phyloP scores from a whole-genome alignment of 768 basidiomycete species.

The Collybia sp. region DNA sequence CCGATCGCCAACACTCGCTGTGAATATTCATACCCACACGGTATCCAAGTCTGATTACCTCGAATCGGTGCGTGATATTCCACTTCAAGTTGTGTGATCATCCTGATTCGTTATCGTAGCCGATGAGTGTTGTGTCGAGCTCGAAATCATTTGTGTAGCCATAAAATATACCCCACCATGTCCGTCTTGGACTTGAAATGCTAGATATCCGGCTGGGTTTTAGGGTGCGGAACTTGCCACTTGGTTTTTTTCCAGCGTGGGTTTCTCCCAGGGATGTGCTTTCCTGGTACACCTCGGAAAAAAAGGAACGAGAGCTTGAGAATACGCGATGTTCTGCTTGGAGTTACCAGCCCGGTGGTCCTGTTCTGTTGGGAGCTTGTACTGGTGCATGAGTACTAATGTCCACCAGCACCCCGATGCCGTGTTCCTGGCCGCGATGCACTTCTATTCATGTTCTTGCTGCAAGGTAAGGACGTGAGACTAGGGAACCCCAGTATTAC shows the following conservation, averaged over 20 bases:
- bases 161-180: background rate
- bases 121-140: background rate
- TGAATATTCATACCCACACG: slow-evolving; percentile 29
- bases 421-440: too few relatives aligned
- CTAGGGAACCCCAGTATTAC: too few relatives aligned
- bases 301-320: too few relatives aligned
- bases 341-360: background rate
- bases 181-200: background rate
- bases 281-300: too few relatives aligned
- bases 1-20: slow-evolving; percentile 1
- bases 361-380: background rate
- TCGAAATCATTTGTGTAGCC: background rate
- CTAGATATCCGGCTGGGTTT: background rate
- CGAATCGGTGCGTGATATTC: slow-evolving; percentile 7
- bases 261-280: slow-evolving; percentile 2
- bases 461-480: too few relatives aligned
- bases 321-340: too few relatives aligned
- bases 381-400: too few relatives aligned
- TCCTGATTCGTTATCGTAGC: background rate
- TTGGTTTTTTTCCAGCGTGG: background rate
- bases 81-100: background rate
- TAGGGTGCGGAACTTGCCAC: slow-evolving; percentile 4
- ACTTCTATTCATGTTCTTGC: too few relatives aligned
- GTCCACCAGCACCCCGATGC: too few relatives aligned
- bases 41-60: slow-evolving; percentile 26